A percentile compares a stretch with the other conserved stretches of the same genome.
Evolutionary conservation across 2,329 filamentous ascomycete genomes (phyloP).

Genomic region (Xylariaceae sp.): DNA sequence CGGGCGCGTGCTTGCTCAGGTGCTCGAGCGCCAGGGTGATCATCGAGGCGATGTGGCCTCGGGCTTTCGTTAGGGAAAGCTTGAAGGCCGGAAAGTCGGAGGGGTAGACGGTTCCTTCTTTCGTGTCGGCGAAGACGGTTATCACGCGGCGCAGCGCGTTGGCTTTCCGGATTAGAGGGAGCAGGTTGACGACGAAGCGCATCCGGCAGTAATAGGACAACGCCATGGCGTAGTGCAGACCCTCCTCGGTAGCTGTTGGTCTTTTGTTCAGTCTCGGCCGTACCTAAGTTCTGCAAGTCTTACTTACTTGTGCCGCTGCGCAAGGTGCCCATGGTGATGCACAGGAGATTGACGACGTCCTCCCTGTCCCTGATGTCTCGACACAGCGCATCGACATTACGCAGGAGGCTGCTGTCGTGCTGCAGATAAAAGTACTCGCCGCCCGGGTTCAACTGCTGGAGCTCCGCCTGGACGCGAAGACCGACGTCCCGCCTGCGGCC

Average conservation of each 20-base stretch:
- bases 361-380: slow-evolving; percentile 46
- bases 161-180: slow-evolving; percentile 5
- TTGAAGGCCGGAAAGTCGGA: slow-evolving; percentile 10
- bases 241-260: slow-evolving; percentile 9
- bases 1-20: slow-evolving; percentile 12
- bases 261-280: background rate
- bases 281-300: background rate
- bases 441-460: slow-evolving; percentile 37
- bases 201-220: slow-evolving; percentile 2
- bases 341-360: slow-evolving; percentile 47
- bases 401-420: slow-evolving; percentile 42
- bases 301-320: slow-evolving; percentile 5
- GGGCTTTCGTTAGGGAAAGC: slow-evolving; percentile 8
- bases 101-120: slow-evolving; percentile 9
- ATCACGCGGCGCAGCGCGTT: slow-evolving; percentile 10
- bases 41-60: slow-evolving; percentile 14
- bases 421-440: slow-evolving; percentile 41
- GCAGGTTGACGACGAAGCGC: slow-evolving; percentile 8
- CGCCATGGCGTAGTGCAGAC: slow-evolving; percentile 1
- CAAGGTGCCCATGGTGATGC: slow-evolving; percentile 24
- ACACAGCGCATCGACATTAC: slow-evolving; percentile 44
- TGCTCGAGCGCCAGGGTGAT: slow-evolving; percentile 13
- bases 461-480: slow-evolving; percentile 38
- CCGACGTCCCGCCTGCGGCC: slow-evolving; percentile 39
- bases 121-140: slow-evolving; percentile 9